Evolutionary conservation across 352 stramenopile genomes (phyloP).

Genomic region (Pythium dissimile): DNA sequence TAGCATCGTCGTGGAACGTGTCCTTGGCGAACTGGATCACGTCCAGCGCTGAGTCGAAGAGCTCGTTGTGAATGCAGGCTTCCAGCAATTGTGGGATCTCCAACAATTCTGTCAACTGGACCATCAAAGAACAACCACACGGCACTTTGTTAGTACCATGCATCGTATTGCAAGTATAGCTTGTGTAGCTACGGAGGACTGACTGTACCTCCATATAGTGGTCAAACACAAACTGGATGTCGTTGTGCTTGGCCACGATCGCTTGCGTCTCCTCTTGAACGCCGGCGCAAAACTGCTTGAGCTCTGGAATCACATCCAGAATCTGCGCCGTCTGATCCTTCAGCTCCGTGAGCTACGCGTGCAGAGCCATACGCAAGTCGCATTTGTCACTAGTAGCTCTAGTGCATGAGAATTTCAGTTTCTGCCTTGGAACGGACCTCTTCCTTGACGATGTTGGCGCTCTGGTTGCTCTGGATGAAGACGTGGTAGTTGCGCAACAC

Average conservation of each 20-base stretch:
- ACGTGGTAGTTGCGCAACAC: conserved; percentile 90
- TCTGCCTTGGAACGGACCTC: conserved; percentile 57
- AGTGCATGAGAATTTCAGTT: no score
- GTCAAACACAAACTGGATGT: conserved; percentile 89
- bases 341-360: conserved; percentile 48
- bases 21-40: conserved; percentile 92
- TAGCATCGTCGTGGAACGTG: conserved; percentile 43
- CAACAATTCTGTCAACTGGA: conserved; percentile 94
- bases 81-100: conserved; percentile 98
- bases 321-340: conserved; percentile 65
- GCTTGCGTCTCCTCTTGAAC: conserved; percentile 53
- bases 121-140: background rate
- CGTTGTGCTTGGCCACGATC: conserved; percentile 66
- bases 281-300: conserved; percentile 47
- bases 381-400: no score
- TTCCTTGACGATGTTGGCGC: conserved; percentile 74
- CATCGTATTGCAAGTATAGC: no score
- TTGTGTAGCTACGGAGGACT: background rate
- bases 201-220: conserved; percentile 86
- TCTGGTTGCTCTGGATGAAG: conserved; percentile 90
- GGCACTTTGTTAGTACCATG: no score
- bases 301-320: conserved; percentile 40
- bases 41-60: conserved; percentile 96
- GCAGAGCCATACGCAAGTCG: background rate
- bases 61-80: conserved; percentile 94